A percentile compares a stretch with the other conserved stretches of the same genome.
Conservation (phyloP, 208 protist species). For the Trypanosoma melophagium region DNA sequence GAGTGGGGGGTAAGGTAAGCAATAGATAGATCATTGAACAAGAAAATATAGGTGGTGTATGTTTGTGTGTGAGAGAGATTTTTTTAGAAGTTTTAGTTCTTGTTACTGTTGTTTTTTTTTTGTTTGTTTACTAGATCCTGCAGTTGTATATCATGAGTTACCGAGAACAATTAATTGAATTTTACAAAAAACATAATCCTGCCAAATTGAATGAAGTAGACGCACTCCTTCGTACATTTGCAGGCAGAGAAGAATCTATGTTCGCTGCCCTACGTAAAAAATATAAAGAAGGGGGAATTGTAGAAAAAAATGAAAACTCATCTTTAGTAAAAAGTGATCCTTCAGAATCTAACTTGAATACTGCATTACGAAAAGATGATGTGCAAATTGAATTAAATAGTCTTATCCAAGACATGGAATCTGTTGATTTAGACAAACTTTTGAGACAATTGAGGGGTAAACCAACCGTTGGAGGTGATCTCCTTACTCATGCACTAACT, state of each 20-base stretch:
- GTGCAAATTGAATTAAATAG: not conserved
- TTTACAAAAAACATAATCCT: conserved; percentile 65
- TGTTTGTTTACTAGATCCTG: not conserved
- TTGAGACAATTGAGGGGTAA: conserved; percentile 33
- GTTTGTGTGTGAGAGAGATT: conserved; percentile 7
- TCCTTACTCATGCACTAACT: conserved; percentile 39
- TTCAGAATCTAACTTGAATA: not conserved
- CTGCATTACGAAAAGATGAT: not conserved
- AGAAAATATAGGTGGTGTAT: not conserved
- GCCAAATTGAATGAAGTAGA: conserved; percentile 53
- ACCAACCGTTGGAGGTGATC: conserved; percentile 19
- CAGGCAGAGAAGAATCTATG: conserved; percentile 51
- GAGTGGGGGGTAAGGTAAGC: too few species aligned
- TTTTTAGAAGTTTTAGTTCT: too few species aligned
- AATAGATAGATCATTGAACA: too few species aligned
- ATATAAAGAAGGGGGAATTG: conserved; percentile 27
- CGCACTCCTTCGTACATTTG: conserved; percentile 42
- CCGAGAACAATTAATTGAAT: conserved; percentile 37
- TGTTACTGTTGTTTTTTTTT: conserved; percentile 1
- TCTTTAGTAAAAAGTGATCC: not conserved
- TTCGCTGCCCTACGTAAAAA: conserved; percentile 39
- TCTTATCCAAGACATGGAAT: conserved; percentile 18
- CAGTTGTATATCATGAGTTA: conserved; percentile 32
- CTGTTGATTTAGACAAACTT: conserved; percentile 36
- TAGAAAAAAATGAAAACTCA: not conserved